These are phyloP conservation scores for Ramalina peruviana DNA, from an alignment of 495 filamentous ascomycete genomes.

Conservation along the genomic window DNA sequence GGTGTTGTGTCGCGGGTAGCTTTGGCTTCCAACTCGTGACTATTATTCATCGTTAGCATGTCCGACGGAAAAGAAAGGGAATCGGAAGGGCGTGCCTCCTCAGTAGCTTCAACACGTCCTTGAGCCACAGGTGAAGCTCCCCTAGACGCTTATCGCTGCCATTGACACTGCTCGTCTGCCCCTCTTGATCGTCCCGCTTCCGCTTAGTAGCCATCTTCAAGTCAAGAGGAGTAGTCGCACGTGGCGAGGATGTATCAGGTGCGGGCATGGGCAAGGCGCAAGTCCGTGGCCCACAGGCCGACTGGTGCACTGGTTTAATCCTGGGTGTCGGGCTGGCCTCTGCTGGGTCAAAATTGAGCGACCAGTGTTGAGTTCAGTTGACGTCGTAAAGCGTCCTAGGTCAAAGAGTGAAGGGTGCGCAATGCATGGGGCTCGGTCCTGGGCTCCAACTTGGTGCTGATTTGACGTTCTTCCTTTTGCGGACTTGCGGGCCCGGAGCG, in stretches of 20 bases:
- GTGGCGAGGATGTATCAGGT: not conserved
- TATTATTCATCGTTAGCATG: not conserved
- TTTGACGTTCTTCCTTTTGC: too few relatives aligned
- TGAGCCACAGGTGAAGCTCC: constrained; percentile 10
- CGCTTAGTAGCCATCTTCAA: constrained; percentile 12
- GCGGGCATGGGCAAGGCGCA: not conserved
- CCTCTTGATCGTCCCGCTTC: constrained; percentile 9
- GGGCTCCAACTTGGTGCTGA: too few relatives aligned
- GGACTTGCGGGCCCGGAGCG: too few relatives aligned
- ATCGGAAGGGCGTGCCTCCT: constrained; percentile 6
- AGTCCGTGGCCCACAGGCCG: not conserved
- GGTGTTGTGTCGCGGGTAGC: constrained; percentile 12
- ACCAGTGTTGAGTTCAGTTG: too few relatives aligned
- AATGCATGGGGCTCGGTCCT: too few relatives aligned
- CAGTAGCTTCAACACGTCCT: constrained; percentile 13
- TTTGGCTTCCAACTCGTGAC: not conserved
- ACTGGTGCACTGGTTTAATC: not conserved
- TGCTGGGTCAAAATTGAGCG: too few relatives aligned
- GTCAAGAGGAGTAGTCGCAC: too few relatives aligned
- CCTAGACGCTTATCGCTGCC: not conserved
- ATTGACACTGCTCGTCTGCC: constrained; percentile 1
- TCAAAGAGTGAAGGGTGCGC: too few relatives aligned
- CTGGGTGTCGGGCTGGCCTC: not conserved
- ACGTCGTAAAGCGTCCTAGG: too few relatives aligned
- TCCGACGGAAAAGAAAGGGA: not conserved